Evolutionary conservation across 2,329 filamentous ascomycete species (phyloP).

Genomic region (Penicillium sp.): DNA sequence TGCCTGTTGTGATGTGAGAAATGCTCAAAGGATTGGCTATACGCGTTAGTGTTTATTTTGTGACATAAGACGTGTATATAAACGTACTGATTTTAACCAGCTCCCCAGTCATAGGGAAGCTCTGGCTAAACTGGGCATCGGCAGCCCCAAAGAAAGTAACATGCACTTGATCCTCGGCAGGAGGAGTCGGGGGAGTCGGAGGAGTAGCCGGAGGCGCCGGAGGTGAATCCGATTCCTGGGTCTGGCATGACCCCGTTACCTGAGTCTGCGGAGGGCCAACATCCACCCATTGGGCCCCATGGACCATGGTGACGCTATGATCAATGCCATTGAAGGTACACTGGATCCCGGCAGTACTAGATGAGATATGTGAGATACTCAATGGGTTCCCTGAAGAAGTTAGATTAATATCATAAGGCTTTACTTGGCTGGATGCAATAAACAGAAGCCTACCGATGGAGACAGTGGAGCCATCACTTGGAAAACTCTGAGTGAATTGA

Average conservation of each 20-base stretch:
- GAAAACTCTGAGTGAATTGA: constrained; percentile 11
- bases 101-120: constrained; percentile 1
- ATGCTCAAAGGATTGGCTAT: constrained; percentile 17
- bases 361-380: constrained; percentile 26
- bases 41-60: neutral
- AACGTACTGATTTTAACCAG: constrained; percentile 12
- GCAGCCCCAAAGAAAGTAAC: constrained; percentile 9
- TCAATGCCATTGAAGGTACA: constrained; percentile 29
- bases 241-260: constrained; percentile 10
- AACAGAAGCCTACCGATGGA: neutral
- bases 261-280: constrained; percentile 34
- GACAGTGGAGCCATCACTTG: constrained; percentile 8
- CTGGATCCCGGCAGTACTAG: constrained; percentile 17
- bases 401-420: neutral
- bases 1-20: constrained; percentile 12
- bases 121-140: neutral
- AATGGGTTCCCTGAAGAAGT: constrained; percentile 13
- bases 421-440: neutral
- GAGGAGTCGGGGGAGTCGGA: too few relatives aligned
- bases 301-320: constrained; percentile 20
- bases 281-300: constrained; percentile 23
- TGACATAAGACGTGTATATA: neutral
- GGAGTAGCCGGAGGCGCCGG: neutral
- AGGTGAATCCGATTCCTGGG: neutral
- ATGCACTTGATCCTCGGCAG: neutral